Base-by-base conservation (phyloP, 257 asterid genomes). In the Orobanche coerulescens region DNA sequence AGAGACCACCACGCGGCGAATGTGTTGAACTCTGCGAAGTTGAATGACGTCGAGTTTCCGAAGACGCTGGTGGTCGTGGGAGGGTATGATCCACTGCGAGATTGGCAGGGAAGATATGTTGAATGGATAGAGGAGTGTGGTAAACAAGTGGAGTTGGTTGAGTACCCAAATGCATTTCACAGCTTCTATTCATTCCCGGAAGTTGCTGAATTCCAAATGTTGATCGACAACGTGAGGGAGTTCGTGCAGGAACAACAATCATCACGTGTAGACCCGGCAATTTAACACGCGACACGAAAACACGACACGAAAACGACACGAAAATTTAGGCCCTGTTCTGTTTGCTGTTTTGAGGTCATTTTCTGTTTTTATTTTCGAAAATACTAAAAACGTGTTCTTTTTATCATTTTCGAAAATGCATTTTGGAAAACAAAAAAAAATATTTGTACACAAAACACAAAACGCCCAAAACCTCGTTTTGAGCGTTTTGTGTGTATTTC, bases 111-210 rank as follows among this genome's bases (percentile, higher is more conserved):
- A 36, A 70, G 64, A 30, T 70, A 70, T 26, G 60, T 19, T 19
- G 64, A 49, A 6, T 69, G 76, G 71, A 13, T 70, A 16, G 47
- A 63, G 50, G 51, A 53, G 20, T 30, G 60, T 40, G 71, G 71
- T 48, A 70, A 75, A 62, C 64, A 74, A 50, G 79, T 70, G 58
- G 61, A 66, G 34, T 26, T 75, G 65, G 37, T 70, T n/a, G 76
- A 75, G 11, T 62, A 75, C 56, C 68, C 75, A 15, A 70, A 70
- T 46, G 73, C 71, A 9, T 60, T 75, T 14, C 79, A 69, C 42
- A 33, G 66, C 46, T 65, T 64, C 39, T 68, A 58, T 34, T n/a
- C 4, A 6, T 58, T 74, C 50, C 71, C 79, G 15, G 65, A 74
- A 61, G 42, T 64, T 26, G 36, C 44, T 6, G 72, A 64, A 12